Base-by-base conservation (phyloP, 768 basidiomycete genomes). In the Cystobasidium tubakii region DNA sequence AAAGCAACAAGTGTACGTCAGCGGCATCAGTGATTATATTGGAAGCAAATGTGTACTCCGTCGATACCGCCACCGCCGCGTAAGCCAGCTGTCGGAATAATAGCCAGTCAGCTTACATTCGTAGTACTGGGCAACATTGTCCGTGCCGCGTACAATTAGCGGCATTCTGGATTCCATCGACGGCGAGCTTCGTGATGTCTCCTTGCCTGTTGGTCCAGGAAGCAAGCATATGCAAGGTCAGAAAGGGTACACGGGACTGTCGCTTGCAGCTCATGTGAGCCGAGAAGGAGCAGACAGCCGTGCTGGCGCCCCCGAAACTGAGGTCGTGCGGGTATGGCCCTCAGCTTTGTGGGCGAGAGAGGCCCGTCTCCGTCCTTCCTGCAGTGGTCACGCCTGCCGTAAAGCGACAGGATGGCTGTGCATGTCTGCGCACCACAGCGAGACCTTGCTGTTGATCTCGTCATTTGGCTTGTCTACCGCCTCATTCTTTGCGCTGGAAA, bases 21-120 rank as follows among this genome's bases (percentile, higher is more conserved):
- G 46, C 46, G 46, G 46, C 46, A 50, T 50, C 12, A 50, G n/a
- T 15, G 21, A 4, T 7, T 7, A 42, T 4, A 17, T 21, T 3
- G 15, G 46, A 21, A 12, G 21, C 46, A n/a, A 50, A 21, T 50
- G 15, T 19, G 21, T 21, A 71, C 69, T 34, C 82, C 82, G 66
- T 83, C 82, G 10, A 83, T 82, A 1, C 82, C 82, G 0, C 82
- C 82, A 7, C 82, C 82, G 36, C 82, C 82, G 0, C 81, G 78
- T 0, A 83, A 75, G 9, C 79, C 80, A 17, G 74, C 76, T 74
- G 39, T 39, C 15, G n/a, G n/a, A n/a, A n/a, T n/a, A n/a, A n/a
- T n/a, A n/a, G n/a, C n/a, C n/a, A n/a, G n/a, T n/a, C n/a, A n/a
- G n/a, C n/a, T n/a, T n/a, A n/a, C n/a, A n/a, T n/a, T n/a, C n/a